Evolutionary conservation across 371 early-diverging fungal species (phyloP), one percentile per base, ranked within the genome.

Genomic region (Smittium mucronatum): DNA sequence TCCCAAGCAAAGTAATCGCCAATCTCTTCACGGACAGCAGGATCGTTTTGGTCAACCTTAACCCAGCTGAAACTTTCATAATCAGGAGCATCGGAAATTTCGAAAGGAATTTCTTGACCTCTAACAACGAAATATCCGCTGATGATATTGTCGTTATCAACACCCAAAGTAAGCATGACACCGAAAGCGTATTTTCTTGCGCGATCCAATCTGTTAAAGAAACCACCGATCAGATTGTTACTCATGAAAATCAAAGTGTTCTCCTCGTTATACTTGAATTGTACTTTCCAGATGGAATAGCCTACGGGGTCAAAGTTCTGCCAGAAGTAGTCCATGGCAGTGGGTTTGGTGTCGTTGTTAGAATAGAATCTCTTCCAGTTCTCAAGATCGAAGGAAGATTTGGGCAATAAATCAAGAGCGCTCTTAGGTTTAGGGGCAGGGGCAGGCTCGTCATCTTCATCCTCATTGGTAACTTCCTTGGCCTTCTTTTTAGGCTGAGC

Each of bases 351-450:
- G 70, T 93, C 90, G 81, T 93, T 93, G 91, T 95, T 95, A 68
- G 93, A 92, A 89, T 95, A 95, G 82, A 89, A 86, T 70, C 95
- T 89, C 88, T 95, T 94, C 96, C 95, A 95, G 74, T 88, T 89
- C 71, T 95, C 94, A 70, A 94, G 74, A 75, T 82, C 77, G 81
- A 95, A 87, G 74, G 81, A 74, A 76, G 92, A 88, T 69, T 88
- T 85, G 72, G 94, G 94, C 77, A 94, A 84, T 72, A 87, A 80
- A 75, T 95, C 95, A 74, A 94, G 81, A 79, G 87, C 86, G 85
- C 88, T 91, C 92, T 93, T 93, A 76, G 86, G 88, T 87, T 93
- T 92, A 76, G 92, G 91, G 74, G 84, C 86, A 70, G 88, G 88
- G 73, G 81, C 77, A 73, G 85, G 85, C 63, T 74, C 81, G 63